Conservation (phyloP, 306 rosid genomes). For the Ormosia semicastrata region DNA sequence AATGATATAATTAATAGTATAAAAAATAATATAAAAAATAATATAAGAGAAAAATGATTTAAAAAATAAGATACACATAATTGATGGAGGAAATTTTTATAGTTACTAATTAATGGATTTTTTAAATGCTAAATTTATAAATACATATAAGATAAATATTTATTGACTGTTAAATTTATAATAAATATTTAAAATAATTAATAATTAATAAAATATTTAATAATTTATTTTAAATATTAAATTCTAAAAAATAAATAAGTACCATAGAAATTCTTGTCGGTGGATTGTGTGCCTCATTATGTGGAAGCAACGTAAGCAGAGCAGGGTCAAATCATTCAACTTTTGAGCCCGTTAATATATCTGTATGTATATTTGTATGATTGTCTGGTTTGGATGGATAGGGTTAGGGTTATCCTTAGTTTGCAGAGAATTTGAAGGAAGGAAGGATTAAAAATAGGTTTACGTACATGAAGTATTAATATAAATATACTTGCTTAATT, state of each 20-base stretch:
- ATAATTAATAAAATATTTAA: too few relatives aligned
- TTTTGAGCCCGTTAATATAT: conserved; percentile 33
- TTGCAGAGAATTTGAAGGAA: not conserved
- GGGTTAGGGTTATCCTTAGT: conserved; percentile 2
- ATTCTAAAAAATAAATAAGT: too few relatives aligned
- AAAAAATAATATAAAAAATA: too few relatives aligned
- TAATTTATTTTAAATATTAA: too few relatives aligned
- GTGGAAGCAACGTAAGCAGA: conserved; percentile 38
- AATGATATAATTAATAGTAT: too few relatives aligned
- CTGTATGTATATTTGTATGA: not conserved
- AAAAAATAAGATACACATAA: conserved; percentile 35
- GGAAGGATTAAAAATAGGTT: not conserved
- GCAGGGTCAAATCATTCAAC: conserved; percentile 34
- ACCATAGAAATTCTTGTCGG: not conserved
- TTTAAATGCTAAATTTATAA: too few relatives aligned
- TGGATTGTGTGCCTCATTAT: conserved; percentile 44
- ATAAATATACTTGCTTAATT: not conserved
- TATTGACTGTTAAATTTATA: too few relatives aligned
- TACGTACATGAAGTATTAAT: not conserved
- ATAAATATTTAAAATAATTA: too few relatives aligned
- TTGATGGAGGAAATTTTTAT: not conserved
- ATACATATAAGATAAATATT: too few relatives aligned
- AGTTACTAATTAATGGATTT: too few relatives aligned
- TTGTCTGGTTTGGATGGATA: not conserved
- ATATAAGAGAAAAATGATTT: too few relatives aligned